Base-by-base conservation (phyloP, 352 stramenopile genomes). In the Phytopythium cucurbitacearum region DNA sequence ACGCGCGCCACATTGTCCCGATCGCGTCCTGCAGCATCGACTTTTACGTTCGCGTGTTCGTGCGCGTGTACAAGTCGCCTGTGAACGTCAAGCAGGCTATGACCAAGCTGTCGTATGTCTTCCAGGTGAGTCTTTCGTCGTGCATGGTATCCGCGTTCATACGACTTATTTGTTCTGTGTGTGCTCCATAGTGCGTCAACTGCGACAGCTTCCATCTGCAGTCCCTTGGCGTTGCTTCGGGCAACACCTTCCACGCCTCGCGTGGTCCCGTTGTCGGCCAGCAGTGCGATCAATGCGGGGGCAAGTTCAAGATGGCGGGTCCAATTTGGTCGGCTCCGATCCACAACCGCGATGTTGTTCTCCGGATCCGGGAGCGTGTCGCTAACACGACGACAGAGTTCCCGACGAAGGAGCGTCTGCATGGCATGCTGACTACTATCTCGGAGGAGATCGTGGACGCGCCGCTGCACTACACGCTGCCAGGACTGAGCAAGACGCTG, bases 41-140 rank as follows among this genome's bases (percentile, higher is more conserved):
- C 56, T 99, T 99, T 67, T 99, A 99, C 79, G 84, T 99, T 41
- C 95, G 98, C 47, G 89, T 99, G 40, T 99, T 99, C 77, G 96
- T 99, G 12, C 94, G 98, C 56, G 96, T 99, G 41, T 98, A 96
- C 72, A 92, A 98, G 64, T 96, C 95, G 51, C 97, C 97, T 15
- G 80, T 91, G 12, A 96, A 97, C 61, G 95, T 96, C 38, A 98
- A 98, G 71, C 83, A 95, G 51, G 87, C 80, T 9, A 94, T 95
- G 83, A 95, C 84, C 44, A 95, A 95, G 73, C 80, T 92, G 11
- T 95, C 86, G 56, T 84, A 94, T 59, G 75, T 89, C 8, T 95
- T 77, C 57, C 84, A 92, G 57, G 62, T 71, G 39, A 40, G 47
- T 16, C 16, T 8, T 16, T 3, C 12, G 10, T 35, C 7, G 7